These are phyloP conservation scores for Serendipita sp. DNA, from an alignment of 768 basidiomycete species.

Conservation along the genomic window DNA sequence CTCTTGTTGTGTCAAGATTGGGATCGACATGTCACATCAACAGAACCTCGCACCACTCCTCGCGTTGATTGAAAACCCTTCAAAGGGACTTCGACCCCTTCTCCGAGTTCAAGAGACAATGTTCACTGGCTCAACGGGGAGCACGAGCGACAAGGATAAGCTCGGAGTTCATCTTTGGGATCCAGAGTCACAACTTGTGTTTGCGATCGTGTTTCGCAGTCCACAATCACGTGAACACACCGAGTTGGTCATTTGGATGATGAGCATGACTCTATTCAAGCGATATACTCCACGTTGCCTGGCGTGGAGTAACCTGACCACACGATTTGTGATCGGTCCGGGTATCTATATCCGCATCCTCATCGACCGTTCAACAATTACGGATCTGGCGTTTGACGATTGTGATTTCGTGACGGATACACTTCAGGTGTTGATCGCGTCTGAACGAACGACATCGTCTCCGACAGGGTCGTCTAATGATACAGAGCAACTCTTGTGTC, in stretches of 20 bases:
- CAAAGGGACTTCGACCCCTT: not conserved
- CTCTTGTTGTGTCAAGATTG: not conserved
- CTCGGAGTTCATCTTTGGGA: not conserved
- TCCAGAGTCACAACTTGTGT: not conserved
- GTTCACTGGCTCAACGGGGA: not conserved
- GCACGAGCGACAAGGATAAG: not conserved
- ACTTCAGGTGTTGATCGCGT: not conserved
- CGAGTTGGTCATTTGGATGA: not conserved
- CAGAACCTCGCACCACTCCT: not conserved
- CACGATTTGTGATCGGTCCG: not conserved
- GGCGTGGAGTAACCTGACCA: not conserved
- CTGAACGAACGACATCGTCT: not conserved
- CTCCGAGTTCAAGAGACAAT: conserved; percentile 2
- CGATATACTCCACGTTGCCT: not conserved
- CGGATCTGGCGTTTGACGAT: conserved; percentile 4
- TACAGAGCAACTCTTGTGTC: not conserved
- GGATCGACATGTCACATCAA: not conserved
- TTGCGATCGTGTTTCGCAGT: not conserved
- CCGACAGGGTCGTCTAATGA: not conserved
- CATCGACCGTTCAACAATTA: not conserved
- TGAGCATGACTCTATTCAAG: not conserved
- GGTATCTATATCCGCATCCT: conserved; percentile 1
- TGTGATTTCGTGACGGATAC: not conserved
- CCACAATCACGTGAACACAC: not conserved
- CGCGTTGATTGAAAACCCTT: not conserved